These are phyloP conservation scores for Blastomyces parvus DNA, from an alignment of 2,329 filamentous ascomycete species.

Conservation along the genomic window DNA sequence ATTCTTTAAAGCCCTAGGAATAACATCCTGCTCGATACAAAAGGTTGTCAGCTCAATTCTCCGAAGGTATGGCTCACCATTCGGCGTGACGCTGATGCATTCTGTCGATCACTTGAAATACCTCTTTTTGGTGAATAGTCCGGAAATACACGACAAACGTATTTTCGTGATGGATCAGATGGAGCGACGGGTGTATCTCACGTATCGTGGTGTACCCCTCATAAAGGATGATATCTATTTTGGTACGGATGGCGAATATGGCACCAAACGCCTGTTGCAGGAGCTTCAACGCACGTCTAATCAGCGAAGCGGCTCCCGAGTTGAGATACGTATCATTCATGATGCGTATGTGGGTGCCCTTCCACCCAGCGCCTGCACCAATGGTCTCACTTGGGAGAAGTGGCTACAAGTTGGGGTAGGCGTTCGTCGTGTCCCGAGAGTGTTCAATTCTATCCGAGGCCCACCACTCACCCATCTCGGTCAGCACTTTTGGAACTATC, in stretches of 20 bases:
- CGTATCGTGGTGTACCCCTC: not conserved
- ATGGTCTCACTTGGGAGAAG: not conserved
- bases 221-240: not conserved
- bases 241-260: not conserved
- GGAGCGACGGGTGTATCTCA: not conserved
- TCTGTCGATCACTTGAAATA: not conserved
- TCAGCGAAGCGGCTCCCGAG: not conserved
- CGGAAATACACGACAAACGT: not conserved
- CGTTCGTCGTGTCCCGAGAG: not conserved
- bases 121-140: not conserved
- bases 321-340: not conserved
- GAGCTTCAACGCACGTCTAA: not conserved
- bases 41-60: not conserved
- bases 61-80: not conserved
- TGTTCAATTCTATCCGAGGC: not conserved
- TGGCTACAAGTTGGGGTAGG: not conserved
- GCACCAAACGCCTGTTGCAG: not conserved
- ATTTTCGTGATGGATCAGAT: not conserved
- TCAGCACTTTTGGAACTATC: not conserved
- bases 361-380: not conserved
- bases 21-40: not conserved
- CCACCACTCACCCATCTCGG: not conserved
- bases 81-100: not conserved
- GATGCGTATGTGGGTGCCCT: not conserved
- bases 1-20: not conserved